Percentiles rank a stretch among this genome's conserved stretches.
These are phyloP conservation scores for Plasmodium coatneyi DNA, from an alignment of 169 alveolate genomes.

Conservation along the genomic window DNA sequence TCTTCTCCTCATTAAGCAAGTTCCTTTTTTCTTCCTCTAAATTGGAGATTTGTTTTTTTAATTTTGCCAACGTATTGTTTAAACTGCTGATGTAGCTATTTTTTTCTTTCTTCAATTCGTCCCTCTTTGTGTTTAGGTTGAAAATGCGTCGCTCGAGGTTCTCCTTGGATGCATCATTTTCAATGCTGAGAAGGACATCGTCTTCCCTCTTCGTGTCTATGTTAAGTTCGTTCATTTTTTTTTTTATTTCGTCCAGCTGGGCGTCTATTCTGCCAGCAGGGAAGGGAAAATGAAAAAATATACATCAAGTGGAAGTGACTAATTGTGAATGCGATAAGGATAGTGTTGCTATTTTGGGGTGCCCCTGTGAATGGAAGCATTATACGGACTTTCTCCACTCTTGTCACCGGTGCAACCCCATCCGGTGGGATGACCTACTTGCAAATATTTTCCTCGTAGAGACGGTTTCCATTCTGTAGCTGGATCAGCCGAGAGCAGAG, in stretches of 20 bases:
- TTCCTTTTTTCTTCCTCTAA: conserved; percentile 42
- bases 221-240: conserved; percentile 40
- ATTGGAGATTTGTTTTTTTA: conserved; percentile 41
- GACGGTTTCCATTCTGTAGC: conserved; percentile 16
- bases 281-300: not conserved
- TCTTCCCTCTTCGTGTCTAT: conserved; percentile 19
- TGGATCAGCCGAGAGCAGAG: conserved; percentile 47
- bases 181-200: not conserved
- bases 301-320: not conserved
- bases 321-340: not conserved
- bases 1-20: conserved; percentile 52
- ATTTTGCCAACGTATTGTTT: not conserved
- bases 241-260: conserved; percentile 45
- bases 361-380: no score
- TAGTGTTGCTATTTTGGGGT: no score
- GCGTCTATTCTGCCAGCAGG: conserved; percentile 2
- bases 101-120: conserved; percentile 57
- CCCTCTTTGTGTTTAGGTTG: conserved; percentile 42
- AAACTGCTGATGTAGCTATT: conserved; percentile 36
- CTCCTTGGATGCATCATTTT: conserved; percentile 20
- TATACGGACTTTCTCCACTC: no score
- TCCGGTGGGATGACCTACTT: not conserved
- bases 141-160: conserved; percentile 30
- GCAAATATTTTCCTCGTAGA: conserved; percentile 44
- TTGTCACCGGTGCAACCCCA: not conserved